Evolutionary conservation across 2,329 filamentous ascomycete genomes (phyloP).

Genomic region (Cryphonectria japonica): DNA sequence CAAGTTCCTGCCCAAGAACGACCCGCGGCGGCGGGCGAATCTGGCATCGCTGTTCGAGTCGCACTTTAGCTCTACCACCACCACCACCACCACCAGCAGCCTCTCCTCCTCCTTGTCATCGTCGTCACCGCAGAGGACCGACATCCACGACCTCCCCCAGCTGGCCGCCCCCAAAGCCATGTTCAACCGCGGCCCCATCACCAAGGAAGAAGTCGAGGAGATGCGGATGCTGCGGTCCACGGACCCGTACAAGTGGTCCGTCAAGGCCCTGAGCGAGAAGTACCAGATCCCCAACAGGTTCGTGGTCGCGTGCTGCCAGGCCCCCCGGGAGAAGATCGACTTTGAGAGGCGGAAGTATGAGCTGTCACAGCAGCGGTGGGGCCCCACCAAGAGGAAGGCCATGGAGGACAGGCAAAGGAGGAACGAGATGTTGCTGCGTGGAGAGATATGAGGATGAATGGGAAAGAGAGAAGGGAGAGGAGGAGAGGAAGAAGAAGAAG

Average conservation of each 20-base stretch:
- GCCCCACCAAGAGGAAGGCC: constrained; percentile 57
- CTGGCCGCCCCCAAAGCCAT: constrained; percentile 23
- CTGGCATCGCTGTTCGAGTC: constrained; percentile 48
- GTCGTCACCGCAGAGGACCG: background rate
- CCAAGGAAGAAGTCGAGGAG: constrained; percentile 59
- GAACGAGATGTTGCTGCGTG: constrained; percentile 54
- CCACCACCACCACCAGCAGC: background rate
- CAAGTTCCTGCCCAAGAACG: constrained; percentile 64
- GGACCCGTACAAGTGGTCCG: constrained; percentile 61
- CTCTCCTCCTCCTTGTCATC: background rate
- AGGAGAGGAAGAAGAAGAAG: background rate
- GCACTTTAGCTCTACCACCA: constrained; percentile 20
- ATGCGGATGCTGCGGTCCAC: constrained; percentile 58
- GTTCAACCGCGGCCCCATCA: constrained; percentile 51
- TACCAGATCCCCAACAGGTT: constrained; percentile 61
- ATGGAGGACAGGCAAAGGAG: constrained; percentile 59
- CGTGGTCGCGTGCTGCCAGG: constrained; percentile 60
- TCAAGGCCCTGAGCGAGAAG: constrained; percentile 54
- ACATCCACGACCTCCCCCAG: constrained; percentile 24
- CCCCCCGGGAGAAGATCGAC: constrained; percentile 52
- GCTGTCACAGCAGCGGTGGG: constrained; percentile 59
- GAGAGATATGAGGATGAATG: constrained; percentile 49
- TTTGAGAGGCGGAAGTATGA: constrained; percentile 51
- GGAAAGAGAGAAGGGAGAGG: background rate
- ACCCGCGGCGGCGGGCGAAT: constrained; percentile 57